Evolutionary conservation across 2,329 filamentous ascomycete species (phyloP).

Genomic region (Penicillium griseofulvum): DNA sequence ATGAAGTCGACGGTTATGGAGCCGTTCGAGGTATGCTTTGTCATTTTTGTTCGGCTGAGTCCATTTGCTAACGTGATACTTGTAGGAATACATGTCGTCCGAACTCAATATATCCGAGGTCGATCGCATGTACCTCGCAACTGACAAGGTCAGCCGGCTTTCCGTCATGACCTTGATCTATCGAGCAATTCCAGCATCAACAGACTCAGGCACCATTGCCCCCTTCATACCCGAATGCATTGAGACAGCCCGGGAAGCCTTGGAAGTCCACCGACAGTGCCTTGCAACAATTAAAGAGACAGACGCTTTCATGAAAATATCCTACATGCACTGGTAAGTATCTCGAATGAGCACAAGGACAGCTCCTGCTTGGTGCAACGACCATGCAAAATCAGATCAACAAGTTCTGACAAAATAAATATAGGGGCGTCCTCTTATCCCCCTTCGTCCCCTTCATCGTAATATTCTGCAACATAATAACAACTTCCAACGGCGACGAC

Average conservation of each 20-base stretch:
- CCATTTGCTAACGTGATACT: not conserved
- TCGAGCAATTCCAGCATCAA: slow-evolving; percentile 37
- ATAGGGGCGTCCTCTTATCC: slow-evolving; percentile 42
- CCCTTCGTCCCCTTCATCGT: slow-evolving; percentile 53
- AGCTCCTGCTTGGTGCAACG: not conserved
- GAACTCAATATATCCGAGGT: slow-evolving; percentile 21
- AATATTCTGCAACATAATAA: slow-evolving; percentile 50
- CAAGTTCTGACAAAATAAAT: not conserved
- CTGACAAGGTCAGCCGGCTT: slow-evolving; percentile 37
- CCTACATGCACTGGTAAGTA: slow-evolving; percentile 39
- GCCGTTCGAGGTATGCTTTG: slow-evolving; percentile 32
- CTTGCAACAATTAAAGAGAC: slow-evolving; percentile 28
- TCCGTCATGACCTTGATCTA: slow-evolving; percentile 42
- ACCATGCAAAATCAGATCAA: not conserved
- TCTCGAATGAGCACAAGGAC: not conserved
- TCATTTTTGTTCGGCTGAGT: no score
- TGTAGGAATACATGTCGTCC: slow-evolving; percentile 12
- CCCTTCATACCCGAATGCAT: slow-evolving; percentile 40
- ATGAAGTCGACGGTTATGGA: slow-evolving; percentile 30
- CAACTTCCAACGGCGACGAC: slow-evolving; percentile 54
- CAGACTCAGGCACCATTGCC: slow-evolving; percentile 19
- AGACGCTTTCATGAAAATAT: slow-evolving; percentile 28
- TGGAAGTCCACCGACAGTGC: slow-evolving; percentile 35
- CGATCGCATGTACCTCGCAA: slow-evolving; percentile 30
- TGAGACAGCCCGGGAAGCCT: slow-evolving; percentile 35